Evolutionary conservation across 129 eudicot genomes (phyloP), one percentile per base, ranked within the genome.

Genomic region (Flaveria bidentis): DNA sequence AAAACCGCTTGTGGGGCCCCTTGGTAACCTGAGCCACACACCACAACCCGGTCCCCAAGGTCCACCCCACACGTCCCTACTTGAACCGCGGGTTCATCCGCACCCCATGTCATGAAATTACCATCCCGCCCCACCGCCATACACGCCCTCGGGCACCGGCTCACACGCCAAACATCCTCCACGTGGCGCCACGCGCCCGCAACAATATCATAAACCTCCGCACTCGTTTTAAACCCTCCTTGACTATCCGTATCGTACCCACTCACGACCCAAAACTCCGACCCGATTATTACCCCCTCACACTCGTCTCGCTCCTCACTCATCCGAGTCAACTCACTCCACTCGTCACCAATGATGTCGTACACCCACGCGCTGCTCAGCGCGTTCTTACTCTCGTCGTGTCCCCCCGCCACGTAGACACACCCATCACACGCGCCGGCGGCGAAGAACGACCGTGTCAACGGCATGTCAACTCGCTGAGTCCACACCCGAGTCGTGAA

Each of bases 291-390:
- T 2, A 84, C 16, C 12, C 97, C 97, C 76, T 82, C 89, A 47
- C 97, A 92, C 87, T 92, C 97, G 57, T 92, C 97, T 76, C 97
- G 87, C 82, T 85, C 89, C 84, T 92, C 97, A 10, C 85, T 82
- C 97, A 92, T 85, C 82, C 76, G 82, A 17, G 78, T 20, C 80
- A 92, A 86, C 87, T 92, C 96, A 4, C 80, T 53, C 97, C 97
- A 92, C 78, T 84, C 88, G 80, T 89, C 84, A 41, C 14, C 26
- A 3, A 18, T 1, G 11, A 87, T 18, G 33, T 92, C 91, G 33
- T 85, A 89, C 12, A 79, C 82, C 96, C 96, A 92, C 55, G 89
- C 85, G n/a, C 89, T 65, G 5, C 61, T 82, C 71, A 85, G 49
- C 23, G 97, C 97, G 76, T 92, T 92, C 57, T 92, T 92, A 62